Conservation (phyloP, 1,139 yeast species). For the Hyphopichia burtonii region DNA sequence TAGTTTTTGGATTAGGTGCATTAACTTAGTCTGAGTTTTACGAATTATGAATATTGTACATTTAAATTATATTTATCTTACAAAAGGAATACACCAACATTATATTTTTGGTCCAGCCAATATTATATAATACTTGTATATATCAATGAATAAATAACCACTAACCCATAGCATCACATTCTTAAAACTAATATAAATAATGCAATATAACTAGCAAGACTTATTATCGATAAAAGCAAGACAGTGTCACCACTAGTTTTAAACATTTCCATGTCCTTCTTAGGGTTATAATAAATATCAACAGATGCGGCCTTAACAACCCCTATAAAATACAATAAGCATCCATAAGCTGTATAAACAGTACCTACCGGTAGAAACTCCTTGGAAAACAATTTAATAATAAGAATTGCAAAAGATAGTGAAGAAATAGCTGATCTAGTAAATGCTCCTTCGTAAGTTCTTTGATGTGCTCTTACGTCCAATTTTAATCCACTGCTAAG, state of each 20-base stretch:
- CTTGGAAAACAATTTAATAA: conserved; percentile 50
- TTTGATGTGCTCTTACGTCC: conserved; percentile 58
- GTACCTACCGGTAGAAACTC: conserved; percentile 56
- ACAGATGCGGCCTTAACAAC: conserved; percentile 44
- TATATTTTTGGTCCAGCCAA: background rate
- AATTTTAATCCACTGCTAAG: conserved; percentile 40
- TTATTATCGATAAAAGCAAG: conserved; percentile 38
- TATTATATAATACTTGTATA: background rate
- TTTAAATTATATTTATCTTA: background rate
- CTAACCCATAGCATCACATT: conserved; percentile 19
- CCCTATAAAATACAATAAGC: conserved; percentile 48
- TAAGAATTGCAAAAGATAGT: conserved; percentile 45
- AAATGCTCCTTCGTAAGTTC: conserved; percentile 64
- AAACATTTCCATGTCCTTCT: conserved; percentile 38
- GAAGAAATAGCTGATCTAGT: conserved; percentile 52
- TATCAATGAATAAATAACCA: background rate
- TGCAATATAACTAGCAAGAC: conserved; percentile 45
- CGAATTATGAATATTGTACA: background rate
- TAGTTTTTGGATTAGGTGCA: conserved; percentile 77
- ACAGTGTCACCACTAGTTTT: conserved; percentile 54
- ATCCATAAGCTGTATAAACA: conserved; percentile 52
- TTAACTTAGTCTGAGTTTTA: conserved; percentile 19
- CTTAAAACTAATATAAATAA: conserved; percentile 41
- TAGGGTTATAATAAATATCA: conserved; percentile 47
- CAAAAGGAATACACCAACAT: background rate